Base-by-base conservation (phyloP, 2,329 filamentous ascomycete species). In the Colletotrichum costaricense region DNA sequence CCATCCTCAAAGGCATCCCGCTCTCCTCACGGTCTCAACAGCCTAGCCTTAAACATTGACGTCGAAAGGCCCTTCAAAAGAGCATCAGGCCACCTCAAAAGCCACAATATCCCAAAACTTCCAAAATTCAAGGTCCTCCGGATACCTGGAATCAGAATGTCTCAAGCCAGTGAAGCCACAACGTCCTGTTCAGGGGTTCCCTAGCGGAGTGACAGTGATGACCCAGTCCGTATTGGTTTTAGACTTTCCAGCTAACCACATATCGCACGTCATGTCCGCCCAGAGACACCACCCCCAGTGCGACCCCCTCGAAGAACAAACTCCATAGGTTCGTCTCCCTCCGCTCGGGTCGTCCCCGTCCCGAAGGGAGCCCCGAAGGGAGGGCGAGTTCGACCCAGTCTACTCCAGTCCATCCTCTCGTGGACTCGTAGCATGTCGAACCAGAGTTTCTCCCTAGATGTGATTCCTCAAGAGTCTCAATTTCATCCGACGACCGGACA, bases 121-220 rank as follows among this genome's bases (percentile, higher is more conserved):
- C 42, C 42, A 24, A 35, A 24, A n/a, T 11, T 14, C 2, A 9
- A 54, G 12, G 11, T 11, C 19, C 38, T 63, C 69, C 69, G 65
- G 56, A 38, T 69, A 63, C 65, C 65, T 72, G 65, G 69, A 69
- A 69, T 68, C 58, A 5, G 9, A 4, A 7, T 69, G 69, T 72
- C 65, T 72, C 65, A 69, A 26, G 24, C 33, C 54, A 58, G 62
- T 72, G 58, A 69, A 26, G 30, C 33, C 54, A 58, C 68, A 62
- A 54, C 65, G 16, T 58, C 52, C 24, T 28, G 19, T 57, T 57
- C 16, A 38, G 52, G 52, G 58, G 54, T 67, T 71, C 57, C 30
- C 30, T 24, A 12, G 62, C 26, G 19, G 60, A 46, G 30, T 33
- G 60, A 49, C 2, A 56, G 28, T 26, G 16, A 6, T 49, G 16